These are phyloP conservation scores for Aspergillus quadricinctus DNA, from an alignment of 2,329 filamentous ascomycete genomes.

Conservation along the genomic window DNA sequence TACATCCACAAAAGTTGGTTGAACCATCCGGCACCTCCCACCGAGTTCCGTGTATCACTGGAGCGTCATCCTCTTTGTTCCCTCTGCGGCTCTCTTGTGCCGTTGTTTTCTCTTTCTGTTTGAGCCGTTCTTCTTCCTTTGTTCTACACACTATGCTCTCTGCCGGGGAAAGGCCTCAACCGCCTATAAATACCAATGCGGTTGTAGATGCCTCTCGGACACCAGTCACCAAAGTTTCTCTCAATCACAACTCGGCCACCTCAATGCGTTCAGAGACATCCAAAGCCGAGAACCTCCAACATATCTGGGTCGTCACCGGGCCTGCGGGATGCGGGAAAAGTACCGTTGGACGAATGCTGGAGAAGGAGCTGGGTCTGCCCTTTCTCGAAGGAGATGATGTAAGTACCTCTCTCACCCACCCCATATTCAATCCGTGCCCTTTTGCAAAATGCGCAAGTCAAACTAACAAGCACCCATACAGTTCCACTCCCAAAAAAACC, in stretches of 20 bases:
- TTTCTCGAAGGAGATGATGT: conserved; percentile 78
- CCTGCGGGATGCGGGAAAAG: conserved; percentile 77
- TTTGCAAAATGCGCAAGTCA: not conserved
- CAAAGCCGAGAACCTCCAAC: conserved; percentile 42
- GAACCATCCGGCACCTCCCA: conserved; percentile 2
- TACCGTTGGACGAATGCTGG: conserved; percentile 65
- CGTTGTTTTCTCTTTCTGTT: not conserved
- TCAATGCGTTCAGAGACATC: conserved; percentile 11
- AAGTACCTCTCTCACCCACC: conserved; percentile 32
- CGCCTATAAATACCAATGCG: conserved; percentile 19
- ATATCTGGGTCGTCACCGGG: conserved; percentile 77
- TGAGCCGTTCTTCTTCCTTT: conserved; percentile 6
- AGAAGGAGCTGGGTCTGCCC: conserved; percentile 59
- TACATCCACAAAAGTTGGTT: conserved; percentile 3
- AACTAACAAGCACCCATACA: conserved; percentile 20
- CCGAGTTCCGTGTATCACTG: conserved; percentile 10
- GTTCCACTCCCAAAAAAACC: conserved; percentile 60
- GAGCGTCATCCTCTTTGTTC: conserved; percentile 17
- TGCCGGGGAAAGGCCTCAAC: conserved; percentile 33
- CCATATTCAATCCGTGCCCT: not conserved
- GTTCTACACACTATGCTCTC: conserved; percentile 35
- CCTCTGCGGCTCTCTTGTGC: conserved; percentile 9
- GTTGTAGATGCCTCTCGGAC: conserved; percentile 19
- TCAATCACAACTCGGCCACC: conserved; percentile 15
- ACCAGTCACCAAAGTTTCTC: conserved; percentile 16